Base-by-base conservation (phyloP, 2,329 filamentous ascomycete species). In the Xylariomycetidae sp. region DNA sequence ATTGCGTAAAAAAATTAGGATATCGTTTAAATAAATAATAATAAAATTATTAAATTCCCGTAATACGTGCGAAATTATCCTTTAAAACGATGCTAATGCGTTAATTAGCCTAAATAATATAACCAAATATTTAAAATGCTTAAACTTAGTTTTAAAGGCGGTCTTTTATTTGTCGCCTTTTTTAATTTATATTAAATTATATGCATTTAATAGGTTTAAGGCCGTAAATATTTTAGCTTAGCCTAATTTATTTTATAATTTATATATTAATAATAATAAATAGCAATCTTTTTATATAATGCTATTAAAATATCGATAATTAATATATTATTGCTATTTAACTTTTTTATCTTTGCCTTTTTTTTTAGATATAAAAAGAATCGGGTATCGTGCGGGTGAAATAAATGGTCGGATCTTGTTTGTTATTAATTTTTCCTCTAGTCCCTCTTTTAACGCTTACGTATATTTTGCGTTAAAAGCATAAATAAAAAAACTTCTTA, bases 171-270 rank as follows among this genome's bases (percentile, higher is more conserved):
- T 14, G 13, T 27, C 16, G n/a, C 16, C 16, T 27, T 27, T 7
- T 9, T 27, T 7, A 27, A n/a, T 27, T 8, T 14, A 14, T 27
- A 27, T 27, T 27, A 8, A 27, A 27, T 27, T 8, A 14, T 27
- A 27, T 13, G 16, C 16, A 27, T 27, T 27, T 27, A 27, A 14
- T 27, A 27, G 16, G 16, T 27, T 14, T 27, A 27, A 27, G n/a
- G 16, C 16, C 16, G 16, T 27, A 14, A 27, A 27, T 15, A 13
- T 13, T 27, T 27, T 9, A 13, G 26, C 16, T 27, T 27, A 13
- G 16, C 16, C 9, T 8, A 27, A 14, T 27, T 15, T 12, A 15
- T 14, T 27, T 27, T 27, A 7, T 27, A 27, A 9, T 9, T 27
- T 15, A 7, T 27, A 13, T 9, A 27, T 27, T 27, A 8, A 27